Percentiles rank a stretch among this genome's conserved stretches.
Evolutionary conservation across 495 filamentous ascomycete genomes (phyloP).

Genomic region (Xylaria sp.): DNA sequence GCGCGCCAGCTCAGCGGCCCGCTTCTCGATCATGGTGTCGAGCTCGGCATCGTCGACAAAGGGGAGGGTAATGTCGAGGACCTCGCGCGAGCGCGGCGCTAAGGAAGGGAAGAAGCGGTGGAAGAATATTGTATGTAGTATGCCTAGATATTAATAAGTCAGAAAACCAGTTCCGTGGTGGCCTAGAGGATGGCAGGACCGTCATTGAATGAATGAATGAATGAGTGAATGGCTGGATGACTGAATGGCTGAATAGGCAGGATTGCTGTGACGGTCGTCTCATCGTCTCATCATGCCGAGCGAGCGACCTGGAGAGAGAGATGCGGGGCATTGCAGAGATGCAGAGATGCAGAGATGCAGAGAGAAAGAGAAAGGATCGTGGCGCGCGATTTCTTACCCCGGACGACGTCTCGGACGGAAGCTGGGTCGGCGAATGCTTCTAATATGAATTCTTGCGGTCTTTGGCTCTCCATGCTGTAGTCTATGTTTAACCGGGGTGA

Average conservation of each 20-base stretch:
- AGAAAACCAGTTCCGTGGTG: not conserved
- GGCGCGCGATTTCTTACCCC: constrained; percentile 64
- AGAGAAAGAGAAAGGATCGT: constrained; percentile 2
- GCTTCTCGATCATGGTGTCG: constrained; percentile 90
- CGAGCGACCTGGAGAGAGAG: not conserved
- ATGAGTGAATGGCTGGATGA: no score
- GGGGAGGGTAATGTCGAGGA: constrained; percentile 90
- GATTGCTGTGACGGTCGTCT: not conserved
- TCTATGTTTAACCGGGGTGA: constrained; percentile 10
- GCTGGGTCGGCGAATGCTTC: constrained; percentile 83
- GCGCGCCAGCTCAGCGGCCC: constrained; percentile 76
- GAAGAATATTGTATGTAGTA: constrained; percentile 98
- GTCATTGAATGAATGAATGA: no score
- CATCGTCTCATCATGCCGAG: not conserved
- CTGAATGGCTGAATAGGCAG: not conserved
- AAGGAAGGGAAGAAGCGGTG: constrained; percentile 94
- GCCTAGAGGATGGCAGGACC: constrained; percentile 4
- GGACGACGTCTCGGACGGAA: constrained; percentile 87
- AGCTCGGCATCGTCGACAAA: constrained; percentile 88
- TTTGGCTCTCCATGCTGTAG: constrained; percentile 57
- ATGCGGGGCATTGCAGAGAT: constrained; percentile 35
- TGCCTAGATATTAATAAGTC: constrained; percentile 58
- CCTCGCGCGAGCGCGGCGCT: constrained; percentile 82
- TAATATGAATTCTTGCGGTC: constrained; percentile 81
- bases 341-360: no score